Evolutionary conservation across 441 rosid species (phyloP), one percentile per base, ranked within the genome.

Genomic region (Gossypium trilobum): DNA sequence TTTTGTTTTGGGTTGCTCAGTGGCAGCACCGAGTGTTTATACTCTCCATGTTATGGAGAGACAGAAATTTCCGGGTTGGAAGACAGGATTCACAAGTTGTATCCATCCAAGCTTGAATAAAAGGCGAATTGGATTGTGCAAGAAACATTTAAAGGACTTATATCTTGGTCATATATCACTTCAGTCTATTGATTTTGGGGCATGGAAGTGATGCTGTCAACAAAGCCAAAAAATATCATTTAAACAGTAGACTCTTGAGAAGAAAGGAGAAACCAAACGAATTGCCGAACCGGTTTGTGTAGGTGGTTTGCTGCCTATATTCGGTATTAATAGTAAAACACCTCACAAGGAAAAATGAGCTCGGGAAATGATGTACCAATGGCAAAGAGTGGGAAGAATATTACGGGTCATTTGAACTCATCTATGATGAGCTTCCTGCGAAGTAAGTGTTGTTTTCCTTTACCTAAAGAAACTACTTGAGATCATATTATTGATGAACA

Each of bases 31-130:
- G 11, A 65, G 86, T 74, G 94, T 94, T 73, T 91, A 92, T 74
- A 86, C 89, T 54, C 79, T 89, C 54, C 90, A 91, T 82, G 97
- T 86, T 73, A 91, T 94, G 97, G 94, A 92, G 75, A 87, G 94
- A 39, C 99, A 94, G 85, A 90, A 82, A 76, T 94, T 92, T 82
- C 97, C 97, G 0, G 94, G 91, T 36, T 94, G 99, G 99, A 91
- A 85, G 79, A 92, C 99, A 0, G 97, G 99, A 44, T 92, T 94
- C 82, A 70, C 93, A 17, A 80, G 83, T 80, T 88, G 88, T 78
- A 90, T 94, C 50, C 99, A 86, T 81, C 92, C 97, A 61, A 87
- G 93, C 81, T 76, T 94, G 82, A 91, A 92, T 75, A 83, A 84
- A 79, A 87, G 96, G 80, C 79, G 90, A 66, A 78, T 94, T 64